Conservation (phyloP, 345 rosid species). For the Psidium friedrichsthalianum region DNA sequence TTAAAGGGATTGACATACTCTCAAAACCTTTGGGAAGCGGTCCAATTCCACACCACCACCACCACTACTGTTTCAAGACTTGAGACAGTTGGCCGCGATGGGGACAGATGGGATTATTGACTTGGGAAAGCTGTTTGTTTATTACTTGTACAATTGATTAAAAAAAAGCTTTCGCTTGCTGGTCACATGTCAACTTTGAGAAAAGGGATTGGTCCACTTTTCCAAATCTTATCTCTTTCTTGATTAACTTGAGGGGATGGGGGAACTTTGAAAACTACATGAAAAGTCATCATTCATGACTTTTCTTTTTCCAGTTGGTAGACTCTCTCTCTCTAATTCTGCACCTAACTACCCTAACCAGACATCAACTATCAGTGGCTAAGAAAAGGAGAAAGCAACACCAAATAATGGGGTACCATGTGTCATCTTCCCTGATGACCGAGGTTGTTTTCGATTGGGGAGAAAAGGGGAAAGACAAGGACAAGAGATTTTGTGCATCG, state of each 20-base stretch:
- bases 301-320: neutral
- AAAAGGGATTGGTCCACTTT: too few species aligned
- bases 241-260: neutral
- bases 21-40: neutral
- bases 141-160: neutral
- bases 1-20: neutral
- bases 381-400: neutral
- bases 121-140: neutral
- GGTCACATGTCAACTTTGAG: neutral
- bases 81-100: slow-evolving; percentile 29
- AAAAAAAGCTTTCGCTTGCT: neutral
- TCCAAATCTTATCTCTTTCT: neutral
- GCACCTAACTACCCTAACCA: neutral
- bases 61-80: slow-evolving; percentile 17
- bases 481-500: neutral
- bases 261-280: neutral
- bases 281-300: neutral
- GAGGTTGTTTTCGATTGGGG: neutral
- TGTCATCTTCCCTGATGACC: neutral
- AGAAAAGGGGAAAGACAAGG: neutral
- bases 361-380: neutral
- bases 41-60: neutral
- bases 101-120: slow-evolving; percentile 4
- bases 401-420: neutral
- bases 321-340: neutral